These are phyloP conservation scores for Andrographis paniculata DNA, from an alignment of 305 asterid genomes.

Conservation along the genomic window DNA sequence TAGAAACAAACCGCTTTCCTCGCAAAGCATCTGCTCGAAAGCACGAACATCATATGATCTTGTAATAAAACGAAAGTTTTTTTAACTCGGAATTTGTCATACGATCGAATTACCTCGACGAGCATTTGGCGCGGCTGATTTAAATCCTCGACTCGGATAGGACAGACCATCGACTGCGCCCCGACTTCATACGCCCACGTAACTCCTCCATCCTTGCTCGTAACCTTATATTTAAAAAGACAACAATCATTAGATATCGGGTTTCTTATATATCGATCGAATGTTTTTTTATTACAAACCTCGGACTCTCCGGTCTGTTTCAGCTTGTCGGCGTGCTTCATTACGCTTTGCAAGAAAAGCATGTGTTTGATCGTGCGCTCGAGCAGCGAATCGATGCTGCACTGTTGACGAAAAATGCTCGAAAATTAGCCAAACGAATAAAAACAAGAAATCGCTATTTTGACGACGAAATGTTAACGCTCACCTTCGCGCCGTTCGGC, in stretches of 20 bases:
- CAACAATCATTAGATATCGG: not conserved
- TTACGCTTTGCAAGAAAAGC: conserved; percentile 91
- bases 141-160: conserved; percentile 88
- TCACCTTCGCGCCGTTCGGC: conserved; percentile 89
- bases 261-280: no score
- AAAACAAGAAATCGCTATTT: not conserved
- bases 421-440: conserved; percentile 7
- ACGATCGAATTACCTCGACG: conserved; percentile 52
- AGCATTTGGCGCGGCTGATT: conserved; percentile 95
- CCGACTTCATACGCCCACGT: conserved; percentile 99
- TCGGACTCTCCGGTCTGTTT: conserved; percentile 79
- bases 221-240: conserved; percentile 36
- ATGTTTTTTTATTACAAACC: conserved; percentile 28
- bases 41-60: not conserved
- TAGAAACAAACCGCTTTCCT: conserved; percentile 23
- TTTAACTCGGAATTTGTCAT: not conserved
- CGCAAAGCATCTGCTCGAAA: conserved; percentile 72
- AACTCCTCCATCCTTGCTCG: conserved; percentile 86
- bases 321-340: conserved; percentile 87
- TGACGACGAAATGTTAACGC: conserved; percentile 9
- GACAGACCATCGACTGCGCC: conserved; percentile 76
- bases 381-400: conserved; percentile 92
- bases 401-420: conserved; percentile 47
- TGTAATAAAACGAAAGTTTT: not conserved
- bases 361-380: conserved; percentile 95